These are phyloP conservation scores for Schizochytrium sp. DNA, from an alignment of 108 stramenopile genomes.

Conservation along the genomic window DNA sequence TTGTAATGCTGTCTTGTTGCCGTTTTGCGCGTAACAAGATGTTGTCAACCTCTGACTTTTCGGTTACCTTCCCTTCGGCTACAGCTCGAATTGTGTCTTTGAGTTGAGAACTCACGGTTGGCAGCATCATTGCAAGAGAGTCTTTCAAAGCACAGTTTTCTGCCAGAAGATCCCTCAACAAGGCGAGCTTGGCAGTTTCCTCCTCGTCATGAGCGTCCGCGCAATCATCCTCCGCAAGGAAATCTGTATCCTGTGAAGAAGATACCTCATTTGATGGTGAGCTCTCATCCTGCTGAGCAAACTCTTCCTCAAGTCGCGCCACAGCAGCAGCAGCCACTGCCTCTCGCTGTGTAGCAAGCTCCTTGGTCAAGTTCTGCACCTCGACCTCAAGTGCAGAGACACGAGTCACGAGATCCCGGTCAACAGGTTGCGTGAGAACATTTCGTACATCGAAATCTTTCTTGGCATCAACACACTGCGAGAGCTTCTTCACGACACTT, in stretches of 20 bases:
- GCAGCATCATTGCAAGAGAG: conserved; percentile 22
- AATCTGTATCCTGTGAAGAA: too few species aligned
- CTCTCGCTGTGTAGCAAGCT: not conserved
- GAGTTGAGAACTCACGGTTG: not conserved
- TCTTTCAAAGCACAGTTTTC: not conserved
- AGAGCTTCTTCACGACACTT: conserved; percentile 52
- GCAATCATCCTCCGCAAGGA: too few species aligned
- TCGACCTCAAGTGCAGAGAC: not conserved
- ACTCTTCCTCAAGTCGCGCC: not conserved
- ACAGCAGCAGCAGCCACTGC: conserved; percentile 11
- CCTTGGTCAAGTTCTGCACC: not conserved
- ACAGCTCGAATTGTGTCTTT: conserved; percentile 27
- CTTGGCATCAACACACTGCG: not conserved
- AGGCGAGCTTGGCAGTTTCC: not conserved
- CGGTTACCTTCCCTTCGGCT: not conserved
- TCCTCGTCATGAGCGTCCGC: not conserved
- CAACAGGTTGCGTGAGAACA: conserved; percentile 13
- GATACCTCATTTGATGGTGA: too few species aligned
- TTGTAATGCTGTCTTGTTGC: not conserved
- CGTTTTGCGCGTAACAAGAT: conserved; percentile 4
- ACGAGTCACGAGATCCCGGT: conserved; percentile 1
- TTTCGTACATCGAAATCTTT: not conserved
- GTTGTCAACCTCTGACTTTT: not conserved
- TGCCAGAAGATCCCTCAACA: not conserved
- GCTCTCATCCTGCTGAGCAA: not conserved